Conservation (phyloP, 192 early-diverging fungal genomes). For the Umbelopsis sp. region DNA sequence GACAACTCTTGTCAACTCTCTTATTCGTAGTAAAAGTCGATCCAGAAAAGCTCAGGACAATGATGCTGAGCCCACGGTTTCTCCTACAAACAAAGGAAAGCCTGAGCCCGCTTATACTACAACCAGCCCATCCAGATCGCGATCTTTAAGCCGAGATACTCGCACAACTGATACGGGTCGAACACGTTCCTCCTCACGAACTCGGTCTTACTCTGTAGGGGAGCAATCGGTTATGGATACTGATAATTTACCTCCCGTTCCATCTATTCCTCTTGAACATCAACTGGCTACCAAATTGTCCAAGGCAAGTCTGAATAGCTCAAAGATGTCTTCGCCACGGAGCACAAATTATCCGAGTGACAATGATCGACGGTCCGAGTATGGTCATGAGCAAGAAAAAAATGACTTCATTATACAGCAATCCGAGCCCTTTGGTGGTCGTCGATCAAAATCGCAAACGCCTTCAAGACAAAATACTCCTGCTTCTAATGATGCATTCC, state of each 20-base stretch:
- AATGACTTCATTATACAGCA: neutral
- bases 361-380: constrained; percentile 3
- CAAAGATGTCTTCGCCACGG: neutral
- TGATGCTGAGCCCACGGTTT: neutral
- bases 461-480: neutral
- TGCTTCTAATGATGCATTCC: neutral
- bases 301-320: neutral
- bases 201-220: constrained; percentile 6
- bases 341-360: neutral
- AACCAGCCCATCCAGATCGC: neutral
- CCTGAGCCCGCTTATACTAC: neutral
- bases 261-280: constrained; percentile 20
- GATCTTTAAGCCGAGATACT: constrained; percentile 9
- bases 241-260: neutral
- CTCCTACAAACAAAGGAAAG: neutral
- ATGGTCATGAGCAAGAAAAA: constrained; percentile 11
- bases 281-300: neutral
- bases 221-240: neutral
- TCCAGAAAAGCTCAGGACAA: neutral
- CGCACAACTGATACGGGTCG: neutral
- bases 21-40: neutral
- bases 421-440: neutral
- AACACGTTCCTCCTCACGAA: constrained; percentile 5
- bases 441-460: neutral
- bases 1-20: neutral